phyloP scores from a whole-genome alignment of 2,329 filamentous ascomycete genomes.

The Neopestalotiopsis clavispora region DNA sequence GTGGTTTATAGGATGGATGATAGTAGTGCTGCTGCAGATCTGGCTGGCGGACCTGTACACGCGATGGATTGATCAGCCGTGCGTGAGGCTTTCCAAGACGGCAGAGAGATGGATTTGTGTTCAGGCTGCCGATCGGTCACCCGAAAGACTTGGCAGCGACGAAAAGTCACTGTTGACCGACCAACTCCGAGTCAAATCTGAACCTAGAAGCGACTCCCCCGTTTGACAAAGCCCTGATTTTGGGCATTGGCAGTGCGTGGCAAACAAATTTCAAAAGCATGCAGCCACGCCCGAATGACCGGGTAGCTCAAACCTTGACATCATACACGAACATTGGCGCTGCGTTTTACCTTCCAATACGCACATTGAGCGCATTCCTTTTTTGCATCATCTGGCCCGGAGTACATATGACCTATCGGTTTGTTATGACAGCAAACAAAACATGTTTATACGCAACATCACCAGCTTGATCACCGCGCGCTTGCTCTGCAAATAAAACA shows the following conservation, averaged over 20 bases:
- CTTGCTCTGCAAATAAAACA: neutral
- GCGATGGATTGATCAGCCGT: neutral
- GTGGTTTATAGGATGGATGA: neutral
- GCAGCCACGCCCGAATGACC: neutral
- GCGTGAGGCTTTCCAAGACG: neutral
- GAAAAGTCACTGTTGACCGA: neutral
- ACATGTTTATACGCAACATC: neutral
- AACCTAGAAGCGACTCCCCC: neutral
- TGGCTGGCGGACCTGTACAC: slow-evolving; percentile 9
- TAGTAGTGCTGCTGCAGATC: neutral
- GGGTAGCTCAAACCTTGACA: slow-evolving; percentile 1
- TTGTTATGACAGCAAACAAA: neutral
- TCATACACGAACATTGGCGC: neutral
- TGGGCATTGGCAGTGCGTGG: neutral
- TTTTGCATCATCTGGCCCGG: neutral
- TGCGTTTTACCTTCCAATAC: neutral
- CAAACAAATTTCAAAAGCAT: neutral
- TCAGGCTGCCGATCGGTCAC: neutral
- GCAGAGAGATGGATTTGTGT: slow-evolving; percentile 3
- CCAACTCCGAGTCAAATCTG: neutral
- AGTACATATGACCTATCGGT: neutral
- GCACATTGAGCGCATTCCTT: neutral
- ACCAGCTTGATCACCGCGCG: neutral
- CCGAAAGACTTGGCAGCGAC: neutral
- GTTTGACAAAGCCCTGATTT: neutral